Evolutionary conservation across 1,284 basidiomycete species (phyloP).

Genomic region (Trichosporon ovoides): DNA sequence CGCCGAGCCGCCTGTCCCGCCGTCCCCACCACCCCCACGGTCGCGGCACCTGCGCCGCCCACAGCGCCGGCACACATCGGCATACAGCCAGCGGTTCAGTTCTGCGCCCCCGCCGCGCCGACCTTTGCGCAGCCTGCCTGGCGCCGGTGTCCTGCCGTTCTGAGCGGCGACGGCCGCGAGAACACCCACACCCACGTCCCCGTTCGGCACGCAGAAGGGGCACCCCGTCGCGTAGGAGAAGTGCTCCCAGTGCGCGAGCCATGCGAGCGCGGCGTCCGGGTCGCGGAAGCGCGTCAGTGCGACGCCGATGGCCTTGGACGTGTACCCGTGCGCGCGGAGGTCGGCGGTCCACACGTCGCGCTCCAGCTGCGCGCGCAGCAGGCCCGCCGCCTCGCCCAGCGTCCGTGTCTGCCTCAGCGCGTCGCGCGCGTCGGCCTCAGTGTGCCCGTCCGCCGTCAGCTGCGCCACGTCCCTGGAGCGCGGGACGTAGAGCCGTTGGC

Average conservation of each 20-base stretch:
- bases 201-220: not conserved
- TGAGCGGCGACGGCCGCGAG: not conserved
- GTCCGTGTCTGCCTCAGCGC: not conserved
- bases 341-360: not conserved
- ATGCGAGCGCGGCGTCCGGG: not conserved
- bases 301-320: not conserved
- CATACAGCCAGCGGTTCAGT: not conserved
- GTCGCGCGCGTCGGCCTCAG: not conserved
- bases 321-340: not conserved
- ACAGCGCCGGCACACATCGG: not conserved
- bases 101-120: not conserved
- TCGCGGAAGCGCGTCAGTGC: not conserved
- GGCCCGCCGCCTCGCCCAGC: not conserved
- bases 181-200: not conserved
- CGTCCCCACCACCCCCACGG: not conserved
- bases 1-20: not conserved
- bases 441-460: not conserved
- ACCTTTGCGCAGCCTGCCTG: not conserved
- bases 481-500: not conserved
- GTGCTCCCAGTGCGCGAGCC: not conserved
- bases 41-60: not conserved
- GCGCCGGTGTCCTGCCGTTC: not conserved
- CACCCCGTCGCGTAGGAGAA: not conserved
- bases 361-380: not conserved
- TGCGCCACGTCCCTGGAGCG: not conserved